Percentiles rank a stretch among this genome's conserved stretches.
These are phyloP conservation scores for Lactuca sativa DNA, from an alignment of 129 eudicot genomes.

Conservation along the genomic window DNA sequence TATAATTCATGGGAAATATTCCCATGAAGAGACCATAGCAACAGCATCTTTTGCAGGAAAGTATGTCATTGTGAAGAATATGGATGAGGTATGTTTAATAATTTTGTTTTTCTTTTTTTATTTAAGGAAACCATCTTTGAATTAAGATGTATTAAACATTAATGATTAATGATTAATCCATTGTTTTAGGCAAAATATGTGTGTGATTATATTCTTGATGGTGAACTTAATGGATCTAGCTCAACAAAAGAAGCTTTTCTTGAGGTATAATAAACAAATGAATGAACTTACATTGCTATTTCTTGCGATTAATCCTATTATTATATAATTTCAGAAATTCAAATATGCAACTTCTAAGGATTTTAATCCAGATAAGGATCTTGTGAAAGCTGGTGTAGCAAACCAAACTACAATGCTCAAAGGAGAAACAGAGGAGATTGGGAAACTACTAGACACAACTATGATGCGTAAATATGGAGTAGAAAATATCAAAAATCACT, in stretches of 20 bases:
- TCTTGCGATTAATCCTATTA: too few relatives aligned
- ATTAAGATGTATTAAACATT: background rate
- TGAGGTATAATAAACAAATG: conserved; percentile 43
- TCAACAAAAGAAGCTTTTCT: conserved; percentile 84
- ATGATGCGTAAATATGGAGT: conserved; percentile 89
- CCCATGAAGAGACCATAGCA: conserved; percentile 87
- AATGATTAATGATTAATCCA: background rate
- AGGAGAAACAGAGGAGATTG: conserved; percentile 93
- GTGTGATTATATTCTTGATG: conserved; percentile 92
- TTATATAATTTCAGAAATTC: conserved; percentile 59
- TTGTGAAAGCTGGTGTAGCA: conserved; percentile 74
- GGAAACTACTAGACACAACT: conserved; percentile 78
- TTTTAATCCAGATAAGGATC: conserved; percentile 89
- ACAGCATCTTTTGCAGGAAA: conserved; percentile 96
- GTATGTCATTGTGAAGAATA: conserved; percentile 77
- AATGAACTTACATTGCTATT: too few relatives aligned
- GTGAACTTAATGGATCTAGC: conserved; percentile 82
- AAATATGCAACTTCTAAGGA: conserved; percentile 72
- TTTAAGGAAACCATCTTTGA: background rate
- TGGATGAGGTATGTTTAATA: conserved; percentile 60
- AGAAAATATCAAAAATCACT: conserved; percentile 66
- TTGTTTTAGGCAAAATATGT: conserved; percentile 72
- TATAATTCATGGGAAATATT: conserved; percentile 83
- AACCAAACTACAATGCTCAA: conserved; percentile 94
- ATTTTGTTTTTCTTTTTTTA: background rate